Evolutionary conservation across 345 rosid species (phyloP).

Genomic region (Salix dunnii): DNA sequence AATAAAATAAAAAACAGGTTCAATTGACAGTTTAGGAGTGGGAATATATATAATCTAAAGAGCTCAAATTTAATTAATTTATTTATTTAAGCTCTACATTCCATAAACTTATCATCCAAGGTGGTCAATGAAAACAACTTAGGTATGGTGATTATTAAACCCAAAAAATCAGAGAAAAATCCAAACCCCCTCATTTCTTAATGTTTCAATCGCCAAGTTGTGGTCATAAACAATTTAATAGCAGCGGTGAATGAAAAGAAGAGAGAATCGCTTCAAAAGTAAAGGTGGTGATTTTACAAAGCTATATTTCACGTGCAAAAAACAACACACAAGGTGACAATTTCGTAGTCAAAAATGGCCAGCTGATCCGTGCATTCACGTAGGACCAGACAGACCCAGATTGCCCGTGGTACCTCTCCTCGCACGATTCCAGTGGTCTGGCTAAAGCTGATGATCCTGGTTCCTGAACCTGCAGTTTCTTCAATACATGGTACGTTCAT

Average conservation of each 20-base stretch:
- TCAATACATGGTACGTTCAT: too few relatives aligned
- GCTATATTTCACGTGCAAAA: constrained; percentile 15
- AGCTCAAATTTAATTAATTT: too few relatives aligned
- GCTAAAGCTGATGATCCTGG: not conserved
- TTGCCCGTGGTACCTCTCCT: not conserved
- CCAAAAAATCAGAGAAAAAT: not conserved
- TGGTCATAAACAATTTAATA: not conserved
- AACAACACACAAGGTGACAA: not conserved
- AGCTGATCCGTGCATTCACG: not conserved
- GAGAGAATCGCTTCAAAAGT: not conserved
- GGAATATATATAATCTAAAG: not conserved
- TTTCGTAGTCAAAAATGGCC: not conserved
- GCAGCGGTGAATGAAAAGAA: not conserved
- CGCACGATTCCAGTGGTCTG: not conserved
- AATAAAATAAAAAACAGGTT: too few relatives aligned
- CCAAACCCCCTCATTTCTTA: not conserved
- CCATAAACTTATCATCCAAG: not conserved
- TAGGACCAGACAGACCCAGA: not conserved
- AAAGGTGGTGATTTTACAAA: not conserved
- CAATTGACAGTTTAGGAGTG: not conserved
- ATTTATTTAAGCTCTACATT: not conserved
- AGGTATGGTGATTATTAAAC: too few relatives aligned
- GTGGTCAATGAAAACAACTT: not conserved
- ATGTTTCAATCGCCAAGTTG: not conserved
- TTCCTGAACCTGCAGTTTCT: too few relatives aligned